Percentiles rank a stretch among this genome's conserved stretches.
Conservation (phyloP, 2,329 filamentous ascomycete genomes). For the Fusarium denticulatum region DNA sequence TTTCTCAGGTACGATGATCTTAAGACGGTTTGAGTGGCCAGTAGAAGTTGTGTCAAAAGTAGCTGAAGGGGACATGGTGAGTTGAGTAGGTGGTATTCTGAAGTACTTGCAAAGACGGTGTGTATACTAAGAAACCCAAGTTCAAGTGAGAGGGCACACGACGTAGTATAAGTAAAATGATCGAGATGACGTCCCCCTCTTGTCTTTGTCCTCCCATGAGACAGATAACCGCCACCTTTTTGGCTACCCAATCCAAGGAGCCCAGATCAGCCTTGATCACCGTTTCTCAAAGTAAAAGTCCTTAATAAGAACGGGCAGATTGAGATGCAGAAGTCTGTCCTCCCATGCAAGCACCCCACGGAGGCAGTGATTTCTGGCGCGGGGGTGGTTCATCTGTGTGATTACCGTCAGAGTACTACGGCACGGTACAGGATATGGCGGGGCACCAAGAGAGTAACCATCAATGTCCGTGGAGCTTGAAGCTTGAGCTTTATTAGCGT, state of each 20-base stretch:
- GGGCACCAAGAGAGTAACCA: slow-evolving; percentile 18
- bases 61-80: slow-evolving; percentile 45
- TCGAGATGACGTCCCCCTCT: slow-evolving; percentile 30
- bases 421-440: slow-evolving; percentile 4
- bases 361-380: slow-evolving; percentile 5
- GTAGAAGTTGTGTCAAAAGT: slow-evolving; percentile 32
- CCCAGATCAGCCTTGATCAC: slow-evolving; percentile 23
- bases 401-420: not conserved
- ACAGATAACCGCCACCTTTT: slow-evolving; percentile 29
- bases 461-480: slow-evolving; percentile 6
- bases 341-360: slow-evolving; percentile 29
- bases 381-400: slow-evolving; percentile 17
- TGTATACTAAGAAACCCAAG: slow-evolving; percentile 5
- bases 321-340: slow-evolving; percentile 11
- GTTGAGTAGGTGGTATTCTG: not conserved
- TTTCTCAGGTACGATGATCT: slow-evolving; percentile 81
- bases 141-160: slow-evolving; percentile 11
- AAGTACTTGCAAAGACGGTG: slow-evolving; percentile 23
- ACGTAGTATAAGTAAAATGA: slow-evolving; percentile 29
- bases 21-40: slow-evolving; percentile 42
- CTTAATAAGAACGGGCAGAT: slow-evolving; percentile 28
- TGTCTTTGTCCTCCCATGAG: slow-evolving; percentile 22
- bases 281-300: slow-evolving; percentile 28
- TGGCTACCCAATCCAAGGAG: slow-evolving; percentile 25
- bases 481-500: not conserved